Base-by-base conservation (phyloP, 1,284 basidiomycete species). In the Ceratobasidium sp. region DNA sequence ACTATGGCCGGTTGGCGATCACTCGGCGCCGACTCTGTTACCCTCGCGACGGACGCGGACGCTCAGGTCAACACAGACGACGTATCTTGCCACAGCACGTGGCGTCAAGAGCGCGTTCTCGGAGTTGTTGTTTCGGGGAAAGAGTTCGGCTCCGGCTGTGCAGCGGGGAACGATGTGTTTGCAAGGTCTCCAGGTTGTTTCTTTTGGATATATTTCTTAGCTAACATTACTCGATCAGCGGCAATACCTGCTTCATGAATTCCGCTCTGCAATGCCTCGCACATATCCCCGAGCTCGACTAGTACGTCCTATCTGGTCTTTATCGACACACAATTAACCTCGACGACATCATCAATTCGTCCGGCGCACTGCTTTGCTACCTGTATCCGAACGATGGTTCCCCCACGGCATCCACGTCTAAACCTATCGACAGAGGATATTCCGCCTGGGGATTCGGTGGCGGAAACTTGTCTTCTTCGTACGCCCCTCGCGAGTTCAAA, bases 231-330 rank as follows among this genome's bases (percentile, higher is more conserved):
- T 42, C 69, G 79, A 76, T 70, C 81, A 93, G 92, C 89, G 93
- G 93, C n/a, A 96, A 97, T 83, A 97, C 96, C 0, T 97, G 96
- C 84, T 97, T 97, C 86, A 98, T 99, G 96, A 98, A 98, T 84
- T 97, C 95, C 68, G 97, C 97, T 0, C 89, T 98, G 6, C 97
- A 99, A 85, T 99, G 98, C 85, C 90, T 99, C 66, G 94, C 93
- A 76, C 98, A 99, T 84, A 96, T 94, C 20, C 90, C 92, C 76
- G 97, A 98, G 84, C 89, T 99, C 18, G 91, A 92, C 28, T 93
- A 97, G 76, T 99, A 99, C 86, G 99, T 99, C 86, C 87, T 97
- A 44, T 94, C 91, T 72, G 95, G 94, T 15, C 92, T 97, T 10
- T 98, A 92, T 85, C 87, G 90, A 82, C 89, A 92, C 58, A 98